A percentile compares a stretch with the other conserved stretches of the same genome.
Evolutionary conservation across 108 stramenopile species (phyloP).

Genomic region (Skeletonema tropicum): DNA sequence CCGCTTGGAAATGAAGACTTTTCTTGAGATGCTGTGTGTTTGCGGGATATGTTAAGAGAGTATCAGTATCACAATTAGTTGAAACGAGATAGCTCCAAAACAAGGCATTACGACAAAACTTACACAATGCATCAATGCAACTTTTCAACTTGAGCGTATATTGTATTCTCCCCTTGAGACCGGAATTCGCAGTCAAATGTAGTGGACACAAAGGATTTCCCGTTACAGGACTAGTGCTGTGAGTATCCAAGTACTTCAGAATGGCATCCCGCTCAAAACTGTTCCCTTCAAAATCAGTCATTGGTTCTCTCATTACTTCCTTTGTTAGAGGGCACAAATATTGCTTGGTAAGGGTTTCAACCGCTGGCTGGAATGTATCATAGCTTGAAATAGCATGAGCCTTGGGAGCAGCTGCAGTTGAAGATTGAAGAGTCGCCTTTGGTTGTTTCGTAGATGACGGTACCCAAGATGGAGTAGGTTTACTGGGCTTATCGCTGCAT

Average conservation of each 20-base stretch:
- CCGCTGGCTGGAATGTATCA: conserved; percentile 10
- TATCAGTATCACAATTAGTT: neutral
- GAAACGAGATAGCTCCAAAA: neutral
- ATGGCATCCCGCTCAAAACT: conserved; percentile 41
- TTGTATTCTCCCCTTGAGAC: conserved; percentile 35
- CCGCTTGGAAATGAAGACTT: neutral
- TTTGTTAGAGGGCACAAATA: conserved; percentile 41
- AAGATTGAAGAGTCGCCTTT: neutral
- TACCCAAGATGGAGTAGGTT: neutral
- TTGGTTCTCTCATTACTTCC: conserved; percentile 39
- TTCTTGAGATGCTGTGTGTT: neutral
- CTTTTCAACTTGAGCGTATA: conserved; percentile 36
- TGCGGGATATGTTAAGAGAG: neutral
- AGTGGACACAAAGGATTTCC: conserved; percentile 27
- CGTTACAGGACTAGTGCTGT: conserved; percentile 41
- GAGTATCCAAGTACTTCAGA: conserved; percentile 37
- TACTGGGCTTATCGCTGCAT: neutral
- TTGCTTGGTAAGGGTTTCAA: conserved; percentile 11
- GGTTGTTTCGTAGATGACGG: neutral
- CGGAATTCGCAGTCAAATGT: conserved; percentile 35
- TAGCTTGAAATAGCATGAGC: neutral
- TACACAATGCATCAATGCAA: conserved; percentile 31
- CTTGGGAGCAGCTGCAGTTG: neutral
- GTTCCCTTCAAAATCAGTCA: conserved; percentile 47
- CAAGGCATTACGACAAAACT: neutral